Base-by-base conservation (phyloP, 768 basidiomycete genomes). In the Trametes villosa region DNA sequence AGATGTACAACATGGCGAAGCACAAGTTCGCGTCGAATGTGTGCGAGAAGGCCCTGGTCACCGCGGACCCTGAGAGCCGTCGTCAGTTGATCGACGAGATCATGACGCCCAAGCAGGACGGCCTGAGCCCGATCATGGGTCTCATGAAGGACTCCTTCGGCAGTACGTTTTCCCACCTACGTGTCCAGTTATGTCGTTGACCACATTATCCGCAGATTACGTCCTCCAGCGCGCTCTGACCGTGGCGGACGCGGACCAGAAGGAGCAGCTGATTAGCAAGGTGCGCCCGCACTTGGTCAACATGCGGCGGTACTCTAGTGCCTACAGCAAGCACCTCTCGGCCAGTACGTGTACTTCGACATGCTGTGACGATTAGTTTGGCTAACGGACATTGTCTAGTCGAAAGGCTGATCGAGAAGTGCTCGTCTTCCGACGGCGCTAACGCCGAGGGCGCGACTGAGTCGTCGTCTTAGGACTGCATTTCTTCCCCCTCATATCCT, bases 11-110 rank as follows among this genome's bases (percentile, higher is more conserved):
- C 62, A 86, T 96, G 82, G 84, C 93, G 1, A 84, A 87, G 53
- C 93, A 94, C 72, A 96, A 96, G 71, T 96, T 92, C 69, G 95
- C 94, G 6, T 97, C 95, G 6, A 98, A 99, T 69, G 96, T 98
- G 20, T 91, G 90, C 72, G 96, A 96, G 76, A 95, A 94, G 74
- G 94, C 93, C 6, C 81, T 96, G 34, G 72, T 86, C 29, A 85
- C 81, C 33, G 85, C 90, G 0, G 82, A 85, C 54, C 33, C 79
- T 0, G 86, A 88, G 11, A 87, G 82, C 62, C 87, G 93, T 45
- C 83, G 82, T 9, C 71, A 74, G 34, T 77, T 98, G 42, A 85
- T 98, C 59, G 86, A 92, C 27, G 96, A 97, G 73, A 85, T 98
- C 57, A 83, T 96, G 77, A 72, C 77, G 2, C 76, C 82, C 13